These are phyloP conservation scores for Fusarium sp. DNA, from an alignment of 2,329 filamentous ascomycete species.

Conservation along the genomic window DNA sequence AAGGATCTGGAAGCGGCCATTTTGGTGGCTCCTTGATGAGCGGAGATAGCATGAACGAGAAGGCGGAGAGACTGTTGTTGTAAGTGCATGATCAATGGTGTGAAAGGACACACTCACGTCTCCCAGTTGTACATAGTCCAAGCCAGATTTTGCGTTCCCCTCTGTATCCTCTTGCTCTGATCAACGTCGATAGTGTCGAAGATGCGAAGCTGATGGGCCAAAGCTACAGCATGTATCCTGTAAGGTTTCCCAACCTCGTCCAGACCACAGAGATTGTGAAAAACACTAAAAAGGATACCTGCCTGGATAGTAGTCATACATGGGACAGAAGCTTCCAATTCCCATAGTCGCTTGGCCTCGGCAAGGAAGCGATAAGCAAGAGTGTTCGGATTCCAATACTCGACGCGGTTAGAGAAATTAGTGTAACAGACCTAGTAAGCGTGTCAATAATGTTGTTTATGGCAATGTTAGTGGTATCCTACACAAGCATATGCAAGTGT, in stretches of 20 bases:
- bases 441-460: background rate
- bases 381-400: conserved; percentile 53
- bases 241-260: conserved; percentile 55
- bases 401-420: conserved; percentile 44
- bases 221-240: conserved; percentile 46
- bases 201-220: conserved; percentile 50
- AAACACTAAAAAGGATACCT: conserved; percentile 49
- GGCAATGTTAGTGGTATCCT: conserved; percentile 7
- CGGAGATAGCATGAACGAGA: conserved; percentile 45
- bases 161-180: conserved; percentile 29
- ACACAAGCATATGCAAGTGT: conserved; percentile 53
- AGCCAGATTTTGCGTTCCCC: conserved; percentile 46
- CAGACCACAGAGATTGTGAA: conserved; percentile 50
- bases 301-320: conserved; percentile 54
- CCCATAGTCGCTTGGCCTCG: conserved; percentile 55
- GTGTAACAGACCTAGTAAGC: conserved; percentile 47
- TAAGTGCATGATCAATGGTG: background rate
- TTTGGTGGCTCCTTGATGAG: conserved; percentile 47
- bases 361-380: conserved; percentile 52
- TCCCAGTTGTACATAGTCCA: conserved; percentile 54
- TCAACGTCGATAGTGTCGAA: conserved; percentile 39
- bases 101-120: conserved; percentile 28
- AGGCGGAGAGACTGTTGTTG: conserved; percentile 36
- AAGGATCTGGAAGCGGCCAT: conserved; percentile 47
- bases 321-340: conserved; percentile 47